Evolutionary conservation across 73 alveolate genomes (phyloP), one percentile per base, ranked within the genome.

Genomic region (Uronychia binucleata): DNA sequence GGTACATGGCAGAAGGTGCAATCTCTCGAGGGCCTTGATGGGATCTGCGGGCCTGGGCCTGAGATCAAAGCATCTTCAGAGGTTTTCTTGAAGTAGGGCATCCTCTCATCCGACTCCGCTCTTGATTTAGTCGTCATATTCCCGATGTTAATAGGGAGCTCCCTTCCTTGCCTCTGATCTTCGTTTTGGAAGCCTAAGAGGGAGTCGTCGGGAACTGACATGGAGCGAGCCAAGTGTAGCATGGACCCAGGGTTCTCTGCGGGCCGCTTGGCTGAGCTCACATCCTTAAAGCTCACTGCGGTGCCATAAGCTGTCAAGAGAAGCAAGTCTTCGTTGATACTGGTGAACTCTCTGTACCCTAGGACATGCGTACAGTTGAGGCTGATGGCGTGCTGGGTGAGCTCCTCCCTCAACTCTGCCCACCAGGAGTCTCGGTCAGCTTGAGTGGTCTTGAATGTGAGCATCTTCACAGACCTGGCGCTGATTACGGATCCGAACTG

Each of bases 401-500:
- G 77, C 75, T 87, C 93, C 74, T 87, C 89, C 57, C 93, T 87
- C 0, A 87, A 31, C 74, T 79, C 93, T 13, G 58, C 57, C 93
- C 93, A 87, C 93, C 93, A 87, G 27, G 81, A 78, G 67, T 87
- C 87, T 74, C 88, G 57, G 31, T 87, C 93, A 0, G 85, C 79
- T 26, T 67, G 79, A 28, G 79, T 46, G 5, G 67, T 46, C 19
- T 46, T 46, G 67, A 46, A 46, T 46, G 67, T 46, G n/a, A 46
- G 67, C 67, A 46, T 46, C 19, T 46, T 46, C 19, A 46, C 67
- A 11, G 67, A 46, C 67, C 67, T 46, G 5, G 67, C 67, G 19
- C 67, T 46, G 19, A 46, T 19, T 19, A 46, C 67, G 5, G 67
- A 46, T 46, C 67, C 67, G 19, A 46, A 46, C 19, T 46, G 67